These are phyloP conservation scores for Podaxis sp. DNA, from an alignment of 768 basidiomycete species.

Conservation along the genomic window DNA sequence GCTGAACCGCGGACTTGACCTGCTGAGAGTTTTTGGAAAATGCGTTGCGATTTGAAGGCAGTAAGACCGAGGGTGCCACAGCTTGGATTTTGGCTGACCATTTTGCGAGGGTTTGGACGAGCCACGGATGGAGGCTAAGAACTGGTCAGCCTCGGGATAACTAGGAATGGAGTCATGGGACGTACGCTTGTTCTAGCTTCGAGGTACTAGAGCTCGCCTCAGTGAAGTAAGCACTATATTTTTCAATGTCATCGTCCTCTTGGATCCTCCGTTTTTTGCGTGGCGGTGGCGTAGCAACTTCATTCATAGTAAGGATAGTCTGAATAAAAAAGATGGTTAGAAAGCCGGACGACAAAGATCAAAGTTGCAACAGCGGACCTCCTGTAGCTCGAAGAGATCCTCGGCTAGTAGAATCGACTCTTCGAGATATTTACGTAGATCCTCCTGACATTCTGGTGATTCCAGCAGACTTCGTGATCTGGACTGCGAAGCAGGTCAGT, in stretches of 20 bases:
- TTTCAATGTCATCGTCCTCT: slow-evolving; percentile 26
- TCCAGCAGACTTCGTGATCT: slow-evolving; percentile 35
- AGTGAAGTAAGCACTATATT: slow-evolving; percentile 37
- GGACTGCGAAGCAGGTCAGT: slow-evolving; percentile 28
- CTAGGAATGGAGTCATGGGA: slow-evolving; percentile 15
- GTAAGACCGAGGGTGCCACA: slow-evolving; percentile 76
- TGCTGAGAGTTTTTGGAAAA: slow-evolving; percentile 61
- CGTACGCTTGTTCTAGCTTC: slow-evolving; percentile 55
- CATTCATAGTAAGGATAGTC: slow-evolving; percentile 48
- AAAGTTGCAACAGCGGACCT: slow-evolving; percentile 38
- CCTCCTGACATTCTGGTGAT: slow-evolving; percentile 40
- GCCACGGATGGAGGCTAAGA: slow-evolving; percentile 61
- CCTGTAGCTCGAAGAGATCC: slow-evolving; percentile 68
- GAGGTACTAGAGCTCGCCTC: slow-evolving; percentile 42
- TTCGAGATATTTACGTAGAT: slow-evolving; percentile 53
- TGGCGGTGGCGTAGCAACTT: slow-evolving; percentile 46
- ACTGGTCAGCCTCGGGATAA: slow-evolving; percentile 23
- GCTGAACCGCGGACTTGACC: slow-evolving; percentile 65
- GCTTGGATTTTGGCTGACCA: slow-evolving; percentile 98
- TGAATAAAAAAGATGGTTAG: slow-evolving; percentile 22
- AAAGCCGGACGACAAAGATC: not conserved
- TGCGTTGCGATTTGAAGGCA: slow-evolving; percentile 67
- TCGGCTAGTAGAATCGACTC: slow-evolving; percentile 64
- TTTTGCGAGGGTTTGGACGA: slow-evolving; percentile 80
- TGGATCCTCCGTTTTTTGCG: slow-evolving; percentile 57